Conservation (phyloP, 1,284 basidiomycete genomes). For the Takashimella koratensis region DNA sequence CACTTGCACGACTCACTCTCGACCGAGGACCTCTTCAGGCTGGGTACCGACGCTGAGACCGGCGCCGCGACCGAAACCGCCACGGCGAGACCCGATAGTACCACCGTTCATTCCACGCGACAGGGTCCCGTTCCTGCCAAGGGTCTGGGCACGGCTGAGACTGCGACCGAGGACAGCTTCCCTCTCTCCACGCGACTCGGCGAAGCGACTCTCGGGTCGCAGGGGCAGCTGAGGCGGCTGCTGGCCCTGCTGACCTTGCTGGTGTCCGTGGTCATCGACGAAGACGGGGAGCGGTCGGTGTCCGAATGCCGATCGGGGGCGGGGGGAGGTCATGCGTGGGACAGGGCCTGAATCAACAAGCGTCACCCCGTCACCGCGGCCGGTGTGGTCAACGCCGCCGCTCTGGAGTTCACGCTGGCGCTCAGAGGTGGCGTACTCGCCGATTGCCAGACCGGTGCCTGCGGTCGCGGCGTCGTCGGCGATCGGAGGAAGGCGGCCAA, state of each 20-base stretch:
- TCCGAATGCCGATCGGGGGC: constrained; percentile 30
- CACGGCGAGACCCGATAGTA: constrained; percentile 37
- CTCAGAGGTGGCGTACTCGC: constrained; percentile 26
- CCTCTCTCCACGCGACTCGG: constrained; percentile 1
- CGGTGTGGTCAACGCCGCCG: constrained; percentile 7
- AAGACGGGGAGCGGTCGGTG: constrained; percentile 32
- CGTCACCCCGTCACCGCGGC: not conserved
- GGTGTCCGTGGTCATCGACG: constrained; percentile 15
- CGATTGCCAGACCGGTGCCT: constrained; percentile 22
- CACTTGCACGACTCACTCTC: constrained; percentile 30
- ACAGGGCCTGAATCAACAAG: not conserved
- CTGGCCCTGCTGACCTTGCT: not conserved
- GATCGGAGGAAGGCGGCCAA: constrained; percentile 13
- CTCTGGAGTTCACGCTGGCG: constrained; percentile 40
- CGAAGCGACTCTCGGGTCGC: constrained; percentile 11
- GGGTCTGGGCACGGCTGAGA: constrained; percentile 25
- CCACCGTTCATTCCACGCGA: constrained; percentile 40
- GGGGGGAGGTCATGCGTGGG: constrained; percentile 14
- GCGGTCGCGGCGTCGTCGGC: constrained; percentile 7
- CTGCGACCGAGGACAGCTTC: not conserved
- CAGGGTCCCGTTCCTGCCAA: constrained; percentile 36
- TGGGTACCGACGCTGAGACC: constrained; percentile 44
- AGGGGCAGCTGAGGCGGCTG: not conserved
- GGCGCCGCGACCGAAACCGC: constrained; percentile 45
- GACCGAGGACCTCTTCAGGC: constrained; percentile 44